Evolutionary conservation across 2,329 filamentous ascomycete species (phyloP).

Genomic region (Epichloe glyceriae): DNA sequence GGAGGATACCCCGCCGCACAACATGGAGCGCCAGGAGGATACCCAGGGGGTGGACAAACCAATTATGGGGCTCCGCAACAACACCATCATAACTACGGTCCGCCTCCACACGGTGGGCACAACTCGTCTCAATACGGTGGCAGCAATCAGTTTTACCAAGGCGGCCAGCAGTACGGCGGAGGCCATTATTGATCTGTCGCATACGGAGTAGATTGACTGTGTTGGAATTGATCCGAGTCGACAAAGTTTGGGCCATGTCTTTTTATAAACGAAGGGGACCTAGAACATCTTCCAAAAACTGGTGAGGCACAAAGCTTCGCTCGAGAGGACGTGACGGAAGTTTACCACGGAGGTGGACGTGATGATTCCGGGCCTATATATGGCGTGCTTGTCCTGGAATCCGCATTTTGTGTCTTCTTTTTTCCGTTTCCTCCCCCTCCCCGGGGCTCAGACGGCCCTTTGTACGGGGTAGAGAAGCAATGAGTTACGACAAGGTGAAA

Average conservation of each 20-base stretch:
- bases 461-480: constrained; percentile 3
- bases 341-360: not conserved
- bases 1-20: constrained; percentile 9
- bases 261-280: not conserved
- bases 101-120: constrained; percentile 7
- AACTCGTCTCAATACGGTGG: constrained; percentile 16
- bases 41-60: constrained; percentile 9
- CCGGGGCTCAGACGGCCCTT: not conserved
- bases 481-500: constrained; percentile 4
- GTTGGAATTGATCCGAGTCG: not conserved
- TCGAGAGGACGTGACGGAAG: not conserved
- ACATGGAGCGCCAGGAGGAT: constrained; percentile 13
- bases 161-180: constrained; percentile 11
- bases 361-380: not conserved
- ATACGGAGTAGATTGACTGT: not conserved
- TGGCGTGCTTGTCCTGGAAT: not conserved
- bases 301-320: not conserved
- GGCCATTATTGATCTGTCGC: constrained; percentile 7
- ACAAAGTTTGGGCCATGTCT: not conserved
- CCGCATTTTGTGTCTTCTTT: not conserved
- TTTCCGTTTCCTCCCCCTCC: not conserved
- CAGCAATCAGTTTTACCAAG: constrained; percentile 14
- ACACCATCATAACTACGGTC: constrained; percentile 8
- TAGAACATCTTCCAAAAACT: not conserved
- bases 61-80: constrained; percentile 12